Conservation (phyloP, 2,329 filamentous ascomycete genomes). For the Penicillium sp. region DNA sequence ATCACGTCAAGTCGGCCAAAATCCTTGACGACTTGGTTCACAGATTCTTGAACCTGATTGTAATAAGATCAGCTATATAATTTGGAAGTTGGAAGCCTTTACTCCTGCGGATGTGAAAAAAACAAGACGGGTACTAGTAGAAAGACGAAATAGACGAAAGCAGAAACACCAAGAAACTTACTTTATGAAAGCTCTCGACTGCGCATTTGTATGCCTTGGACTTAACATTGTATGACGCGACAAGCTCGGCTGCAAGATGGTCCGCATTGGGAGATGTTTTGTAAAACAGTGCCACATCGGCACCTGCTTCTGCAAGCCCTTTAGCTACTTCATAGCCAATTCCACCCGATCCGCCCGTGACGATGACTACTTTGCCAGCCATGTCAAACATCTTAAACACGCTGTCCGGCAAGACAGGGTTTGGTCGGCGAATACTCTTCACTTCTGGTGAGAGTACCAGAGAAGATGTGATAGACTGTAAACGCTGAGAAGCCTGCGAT, state of each 20-base stretch:
- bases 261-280: slow-evolving; percentile 33
- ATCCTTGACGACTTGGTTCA: slow-evolving; percentile 47
- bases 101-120: background rate
- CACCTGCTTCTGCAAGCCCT: slow-evolving; percentile 12
- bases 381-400: slow-evolving; percentile 17
- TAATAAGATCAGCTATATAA: slow-evolving; percentile 18
- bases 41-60: slow-evolving; percentile 29
- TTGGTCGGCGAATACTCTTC: slow-evolving; percentile 15
- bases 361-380: slow-evolving; percentile 14
- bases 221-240: slow-evolving; percentile 33
- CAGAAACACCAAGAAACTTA: slow-evolving; percentile 12
- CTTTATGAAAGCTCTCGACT: slow-evolving; percentile 27
- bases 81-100: too few relatives aligned
- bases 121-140: too few relatives aligned
- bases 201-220: slow-evolving; percentile 43
- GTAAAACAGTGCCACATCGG: slow-evolving; percentile 38
- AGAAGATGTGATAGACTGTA: too few relatives aligned
- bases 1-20: slow-evolving; percentile 64
- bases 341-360: slow-evolving; percentile 36
- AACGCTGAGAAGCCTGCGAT: too few relatives aligned
- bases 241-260: slow-evolving; percentile 21
- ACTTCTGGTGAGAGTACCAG: too few relatives aligned
- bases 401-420: slow-evolving; percentile 14
- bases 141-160: too few relatives aligned
- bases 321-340: slow-evolving; percentile 45